A percentile compares a stretch with the other conserved stretches of the same genome.
Evolutionary conservation across 2,329 filamentous ascomycete species (phyloP).

Genomic region (Thelonectria olida): DNA sequence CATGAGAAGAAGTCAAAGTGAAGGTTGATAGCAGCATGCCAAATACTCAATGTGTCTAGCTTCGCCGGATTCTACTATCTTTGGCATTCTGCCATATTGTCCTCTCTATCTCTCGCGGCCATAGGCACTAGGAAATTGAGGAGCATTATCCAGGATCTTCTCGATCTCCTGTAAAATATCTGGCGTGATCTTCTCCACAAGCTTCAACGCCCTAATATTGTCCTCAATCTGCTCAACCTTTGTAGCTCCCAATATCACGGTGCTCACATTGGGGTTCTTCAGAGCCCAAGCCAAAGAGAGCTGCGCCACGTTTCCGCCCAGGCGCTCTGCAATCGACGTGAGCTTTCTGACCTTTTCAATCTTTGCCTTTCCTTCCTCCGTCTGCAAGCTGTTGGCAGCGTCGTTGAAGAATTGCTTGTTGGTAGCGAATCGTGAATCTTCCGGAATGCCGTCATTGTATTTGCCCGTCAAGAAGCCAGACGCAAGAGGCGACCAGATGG

Average conservation of each 20-base stretch:
- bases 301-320: slow-evolving; percentile 36
- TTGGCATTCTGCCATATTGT: no score
- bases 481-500: slow-evolving; percentile 66
- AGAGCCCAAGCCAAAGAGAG: slow-evolving; percentile 38
- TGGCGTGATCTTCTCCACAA: slow-evolving; percentile 33
- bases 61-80: no score
- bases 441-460: slow-evolving; percentile 67
- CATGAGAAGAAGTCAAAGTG: no score
- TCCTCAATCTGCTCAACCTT: slow-evolving; percentile 40
- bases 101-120: no score
- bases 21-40: no score
- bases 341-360: slow-evolving; percentile 40
- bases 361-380: slow-evolving; percentile 35
- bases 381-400: slow-evolving; percentile 23
- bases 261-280: slow-evolving; percentile 42
- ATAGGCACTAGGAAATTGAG: no score
- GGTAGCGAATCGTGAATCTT: slow-evolving; percentile 63
- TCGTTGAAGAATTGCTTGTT: slow-evolving; percentile 36
- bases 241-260: slow-evolving; percentile 41
- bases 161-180: slow-evolving; percentile 36
- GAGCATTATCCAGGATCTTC: slow-evolving; percentile 32
- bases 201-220: slow-evolving; percentile 34
- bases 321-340: slow-evolving; percentile 34
- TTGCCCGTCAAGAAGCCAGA: slow-evolving; percentile 70
- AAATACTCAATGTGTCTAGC: no score